Evolutionary conservation across 148 eudicot genomes (phyloP).

Genomic region (Polygonum maritimum): DNA sequence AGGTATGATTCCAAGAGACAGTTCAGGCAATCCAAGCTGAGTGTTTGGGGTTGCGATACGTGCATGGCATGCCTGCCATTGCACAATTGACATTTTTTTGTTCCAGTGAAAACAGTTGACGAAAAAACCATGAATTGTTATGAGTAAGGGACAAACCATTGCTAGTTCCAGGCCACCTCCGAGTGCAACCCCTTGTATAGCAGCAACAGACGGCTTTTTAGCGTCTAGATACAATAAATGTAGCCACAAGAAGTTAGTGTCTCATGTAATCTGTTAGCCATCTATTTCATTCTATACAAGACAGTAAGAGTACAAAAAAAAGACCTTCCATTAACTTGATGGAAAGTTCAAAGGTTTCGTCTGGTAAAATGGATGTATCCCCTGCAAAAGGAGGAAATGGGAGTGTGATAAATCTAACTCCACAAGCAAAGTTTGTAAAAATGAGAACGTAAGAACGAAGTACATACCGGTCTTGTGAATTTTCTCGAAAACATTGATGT

Average conservation of each 20-base stretch:
- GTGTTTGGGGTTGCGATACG: slow-evolving; percentile 73
- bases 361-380: slow-evolving; percentile 50
- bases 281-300: neutral
- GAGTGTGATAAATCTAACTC: neutral
- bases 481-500: slow-evolving; percentile 59
- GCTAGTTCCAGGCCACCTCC: slow-evolving; percentile 94
- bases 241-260: neutral
- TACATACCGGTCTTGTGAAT: slow-evolving; percentile 74
- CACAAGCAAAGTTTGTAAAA: neutral
- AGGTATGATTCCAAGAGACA: slow-evolving; percentile 87
- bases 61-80: slow-evolving; percentile 74
- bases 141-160: slow-evolving; percentile 44
- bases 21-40: slow-evolving; percentile 83
- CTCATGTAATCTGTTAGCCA: neutral
- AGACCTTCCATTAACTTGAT: slow-evolving; percentile 76
- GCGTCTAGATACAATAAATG: slow-evolving; percentile 34
- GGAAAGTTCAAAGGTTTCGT: slow-evolving; percentile 57
- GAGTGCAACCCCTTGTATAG: slow-evolving; percentile 79
- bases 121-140: neutral
- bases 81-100: neutral
- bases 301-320: neutral
- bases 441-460: neutral
- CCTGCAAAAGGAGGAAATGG: slow-evolving; percentile 34
- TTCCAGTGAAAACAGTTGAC: neutral
- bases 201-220: slow-evolving; percentile 87